Evolutionary conservation across 108 stramenopile species (phyloP).

Genomic region (Epithemia pelagica): DNA sequence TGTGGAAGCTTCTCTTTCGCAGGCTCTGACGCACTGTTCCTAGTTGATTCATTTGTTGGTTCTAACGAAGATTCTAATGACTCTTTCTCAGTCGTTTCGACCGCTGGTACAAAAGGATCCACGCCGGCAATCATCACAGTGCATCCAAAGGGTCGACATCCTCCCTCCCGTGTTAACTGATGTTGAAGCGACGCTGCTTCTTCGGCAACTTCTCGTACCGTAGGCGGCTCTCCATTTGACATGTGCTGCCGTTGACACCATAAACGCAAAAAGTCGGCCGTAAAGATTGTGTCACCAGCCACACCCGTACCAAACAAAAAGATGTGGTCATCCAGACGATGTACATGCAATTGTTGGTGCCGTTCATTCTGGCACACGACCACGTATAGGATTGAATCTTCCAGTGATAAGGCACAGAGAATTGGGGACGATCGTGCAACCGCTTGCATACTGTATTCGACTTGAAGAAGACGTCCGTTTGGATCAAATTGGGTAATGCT

Average conservation of each 20-base stretch:
- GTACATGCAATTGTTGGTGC: constrained; percentile 22
- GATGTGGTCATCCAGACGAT: constrained; percentile 39
- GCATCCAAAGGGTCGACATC: constrained; percentile 66
- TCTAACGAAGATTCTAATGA: background rate
- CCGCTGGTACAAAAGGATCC: constrained; percentile 13
- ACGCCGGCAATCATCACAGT: constrained; percentile 59
- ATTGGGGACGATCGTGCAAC: constrained; percentile 30
- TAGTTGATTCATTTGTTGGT: background rate
- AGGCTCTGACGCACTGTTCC: background rate
- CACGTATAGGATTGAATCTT: constrained; percentile 5
- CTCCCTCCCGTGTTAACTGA: constrained; percentile 53
- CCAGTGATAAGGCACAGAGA: background rate
- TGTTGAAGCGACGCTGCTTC: constrained; percentile 50
- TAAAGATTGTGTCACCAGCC: constrained; percentile 51
- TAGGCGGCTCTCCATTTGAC: constrained; percentile 47
- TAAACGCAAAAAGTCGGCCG: constrained; percentile 48
- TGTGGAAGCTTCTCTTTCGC: background rate
- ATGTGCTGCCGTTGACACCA: constrained; percentile 34
- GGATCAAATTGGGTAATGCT: constrained; percentile 63
- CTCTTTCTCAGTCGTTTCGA: background rate
- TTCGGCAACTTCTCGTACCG: constrained; percentile 42
- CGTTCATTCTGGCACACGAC: constrained; percentile 27
- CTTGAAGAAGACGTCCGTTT: constrained; percentile 57
- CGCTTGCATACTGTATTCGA: constrained; percentile 70
- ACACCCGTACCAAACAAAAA: constrained; percentile 56